Conservation (phyloP, 2,329 filamentous ascomycete species). For the Monosporascus sp. region DNA sequence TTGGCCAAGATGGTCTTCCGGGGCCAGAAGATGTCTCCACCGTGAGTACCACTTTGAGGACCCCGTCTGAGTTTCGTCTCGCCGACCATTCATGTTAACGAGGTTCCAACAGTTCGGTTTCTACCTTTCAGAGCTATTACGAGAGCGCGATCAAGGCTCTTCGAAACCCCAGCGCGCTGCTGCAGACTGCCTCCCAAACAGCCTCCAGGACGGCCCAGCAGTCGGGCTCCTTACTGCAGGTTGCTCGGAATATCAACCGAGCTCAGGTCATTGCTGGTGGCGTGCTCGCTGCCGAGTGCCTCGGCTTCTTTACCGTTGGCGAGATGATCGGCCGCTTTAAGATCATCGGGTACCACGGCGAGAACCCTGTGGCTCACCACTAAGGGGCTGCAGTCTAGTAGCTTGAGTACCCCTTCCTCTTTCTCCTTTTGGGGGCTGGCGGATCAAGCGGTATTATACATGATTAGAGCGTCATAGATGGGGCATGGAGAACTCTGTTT, state of each 20-base stretch:
- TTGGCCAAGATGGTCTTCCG: conserved; percentile 81
- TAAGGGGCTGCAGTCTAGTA: conserved; percentile 27
- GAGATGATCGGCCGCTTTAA: conserved; percentile 97
- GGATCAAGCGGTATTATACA: too few species aligned
- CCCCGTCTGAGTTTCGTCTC: neutral
- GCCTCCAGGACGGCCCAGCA: conserved; percentile 45
- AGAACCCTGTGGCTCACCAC: conserved; percentile 55
- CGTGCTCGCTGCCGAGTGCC: conserved; percentile 76
- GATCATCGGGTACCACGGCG: conserved; percentile 85
- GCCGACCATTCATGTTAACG: conserved; percentile 7
- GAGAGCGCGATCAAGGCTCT: conserved; percentile 66
- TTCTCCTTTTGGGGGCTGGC: too few species aligned
- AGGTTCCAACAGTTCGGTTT: conserved; percentile 53
- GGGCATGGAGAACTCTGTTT: too few species aligned
- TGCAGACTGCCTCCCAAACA: conserved; percentile 40
- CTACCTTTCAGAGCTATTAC: conserved; percentile 84
- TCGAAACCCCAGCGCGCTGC: conserved; percentile 60
- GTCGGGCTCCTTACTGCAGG: conserved; percentile 29
- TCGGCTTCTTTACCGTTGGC: conserved; percentile 97
- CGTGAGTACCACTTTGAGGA: conserved; percentile 61
- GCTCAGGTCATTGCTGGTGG: conserved; percentile 68
- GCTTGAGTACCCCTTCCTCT: too few species aligned
- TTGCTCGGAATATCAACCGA: conserved; percentile 63
- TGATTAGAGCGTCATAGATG: too few species aligned
- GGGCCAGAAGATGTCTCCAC: conserved; percentile 86